Evolutionary conservation across 108 stramenopile species (phyloP).

Genomic region (Pseudonitzschia multistriata): DNA sequence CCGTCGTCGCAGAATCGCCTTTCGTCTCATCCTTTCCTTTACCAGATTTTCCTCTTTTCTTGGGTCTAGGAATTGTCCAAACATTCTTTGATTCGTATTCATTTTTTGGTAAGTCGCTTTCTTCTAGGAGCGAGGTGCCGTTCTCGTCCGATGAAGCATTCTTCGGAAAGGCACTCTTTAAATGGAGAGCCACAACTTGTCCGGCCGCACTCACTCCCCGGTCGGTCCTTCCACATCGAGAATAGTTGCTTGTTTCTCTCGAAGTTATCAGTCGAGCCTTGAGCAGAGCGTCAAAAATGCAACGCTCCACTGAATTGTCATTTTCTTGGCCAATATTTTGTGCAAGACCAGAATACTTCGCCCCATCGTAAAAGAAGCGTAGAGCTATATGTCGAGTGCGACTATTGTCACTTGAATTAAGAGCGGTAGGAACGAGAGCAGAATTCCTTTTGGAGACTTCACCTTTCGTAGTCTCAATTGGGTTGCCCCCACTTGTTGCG

Average conservation of each 20-base stretch:
- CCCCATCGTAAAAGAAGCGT: conserved; percentile 88
- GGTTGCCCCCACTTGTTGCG: not conserved
- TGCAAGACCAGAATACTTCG: conserved; percentile 78
- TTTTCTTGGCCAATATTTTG: conserved; percentile 64
- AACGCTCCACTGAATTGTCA: conserved; percentile 84
- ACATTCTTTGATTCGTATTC: conserved; percentile 43
- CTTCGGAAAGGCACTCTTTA: conserved; percentile 76
- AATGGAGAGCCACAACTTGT: conserved; percentile 86
- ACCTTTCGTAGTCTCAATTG: not conserved
- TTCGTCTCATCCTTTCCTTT: not conserved
- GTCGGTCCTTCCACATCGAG: conserved; percentile 97
- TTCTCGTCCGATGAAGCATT: conserved; percentile 38
- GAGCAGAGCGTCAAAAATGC: conserved; percentile 81
- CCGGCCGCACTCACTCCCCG: conserved; percentile 92
- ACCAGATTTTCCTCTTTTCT: conserved; percentile 19
- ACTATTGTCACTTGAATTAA: not conserved
- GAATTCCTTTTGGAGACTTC: not conserved
- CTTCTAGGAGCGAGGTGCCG: conserved; percentile 31
- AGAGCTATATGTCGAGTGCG: conserved; percentile 81
- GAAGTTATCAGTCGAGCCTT: conserved; percentile 65
- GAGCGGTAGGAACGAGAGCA: not conserved
- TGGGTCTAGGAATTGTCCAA: conserved; percentile 50
- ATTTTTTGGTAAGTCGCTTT: conserved; percentile 68
- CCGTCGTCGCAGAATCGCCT: not conserved
- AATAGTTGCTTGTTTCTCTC: conserved; percentile 67